A percentile compares a stretch with the other conserved stretches of the same genome.
Conservation (phyloP, 202 grass and related monocot genomes). For the Carex arenaria region DNA sequence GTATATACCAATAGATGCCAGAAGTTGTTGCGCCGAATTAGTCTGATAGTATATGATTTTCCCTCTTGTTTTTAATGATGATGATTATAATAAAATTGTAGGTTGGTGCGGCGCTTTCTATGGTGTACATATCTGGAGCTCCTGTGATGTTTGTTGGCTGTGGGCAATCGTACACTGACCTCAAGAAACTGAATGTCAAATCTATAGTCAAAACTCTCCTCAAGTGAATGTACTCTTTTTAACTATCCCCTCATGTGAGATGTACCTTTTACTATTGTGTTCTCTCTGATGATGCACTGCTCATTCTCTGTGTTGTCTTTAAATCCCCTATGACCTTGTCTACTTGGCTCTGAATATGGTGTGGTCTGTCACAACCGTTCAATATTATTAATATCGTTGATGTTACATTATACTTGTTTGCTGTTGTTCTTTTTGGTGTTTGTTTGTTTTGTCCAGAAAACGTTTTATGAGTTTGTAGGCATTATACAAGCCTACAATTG, state of each 20-base stretch:
- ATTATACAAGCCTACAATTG: no score
- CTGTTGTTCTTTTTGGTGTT: no score
- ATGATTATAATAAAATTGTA: conserved; percentile 8
- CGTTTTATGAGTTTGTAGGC: no score
- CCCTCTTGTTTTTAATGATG: background rate
- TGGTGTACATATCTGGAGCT: conserved; percentile 94
- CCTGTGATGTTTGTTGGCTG: conserved; percentile 92
- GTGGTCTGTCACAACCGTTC: background rate
- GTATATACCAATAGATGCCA: background rate
- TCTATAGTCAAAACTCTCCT: conserved; percentile 96
- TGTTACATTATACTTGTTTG: no score
- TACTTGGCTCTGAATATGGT: conserved; percentile 30
- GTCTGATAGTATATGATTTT: background rate
- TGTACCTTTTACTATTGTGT: background rate
- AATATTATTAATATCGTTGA: background rate
- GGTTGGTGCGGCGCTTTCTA: conserved; percentile 81
- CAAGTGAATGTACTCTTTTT: conserved; percentile 38
- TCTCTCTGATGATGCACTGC: conserved; percentile 15
- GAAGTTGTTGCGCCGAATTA: background rate
- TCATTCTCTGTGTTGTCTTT: conserved; percentile 18
- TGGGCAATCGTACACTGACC: conserved; percentile 90
- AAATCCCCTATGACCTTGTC: conserved; percentile 61
- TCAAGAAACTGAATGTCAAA: conserved; percentile 92
- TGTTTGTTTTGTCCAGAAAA: no score
- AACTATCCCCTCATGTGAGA: no score